Conservation (phyloP, 331 rosid genomes). For the Phaseolus coccineus region DNA sequence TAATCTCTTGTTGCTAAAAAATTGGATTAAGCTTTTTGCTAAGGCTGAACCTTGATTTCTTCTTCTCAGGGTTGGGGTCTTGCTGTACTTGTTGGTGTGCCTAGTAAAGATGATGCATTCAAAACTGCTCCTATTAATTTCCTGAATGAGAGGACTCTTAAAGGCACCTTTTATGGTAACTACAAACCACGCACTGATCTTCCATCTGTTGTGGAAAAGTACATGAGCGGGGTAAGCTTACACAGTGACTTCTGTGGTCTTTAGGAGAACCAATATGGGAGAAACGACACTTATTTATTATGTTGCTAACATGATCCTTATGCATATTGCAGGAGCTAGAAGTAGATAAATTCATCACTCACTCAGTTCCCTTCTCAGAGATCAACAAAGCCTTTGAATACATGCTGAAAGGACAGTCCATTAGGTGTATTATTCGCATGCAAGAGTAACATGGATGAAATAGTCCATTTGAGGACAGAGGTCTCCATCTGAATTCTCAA, state of each 20-base stretch:
- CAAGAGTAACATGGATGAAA: slow-evolving; percentile 39
- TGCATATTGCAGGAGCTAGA: slow-evolving; percentile 72
- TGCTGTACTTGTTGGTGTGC: slow-evolving; percentile 96
- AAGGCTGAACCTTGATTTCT: slow-evolving; percentile 29
- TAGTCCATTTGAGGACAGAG: background rate
- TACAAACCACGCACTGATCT: slow-evolving; percentile 87
- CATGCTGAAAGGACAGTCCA: slow-evolving; percentile 76
- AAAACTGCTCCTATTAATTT: slow-evolving; percentile 77
- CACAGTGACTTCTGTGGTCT: background rate
- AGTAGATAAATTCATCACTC: slow-evolving; percentile 88
- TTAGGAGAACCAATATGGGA: too few species aligned
- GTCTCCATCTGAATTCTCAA: slow-evolving; percentile 7
- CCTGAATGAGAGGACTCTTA: slow-evolving; percentile 84
- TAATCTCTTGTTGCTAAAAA: background rate
- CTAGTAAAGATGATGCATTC: slow-evolving; percentile 84
- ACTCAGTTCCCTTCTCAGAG: slow-evolving; percentile 72
- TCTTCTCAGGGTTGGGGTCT: slow-evolving; percentile 87
- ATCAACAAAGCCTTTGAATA: slow-evolving; percentile 88
- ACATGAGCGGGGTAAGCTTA: slow-evolving; percentile 75
- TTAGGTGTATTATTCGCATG: slow-evolving; percentile 82
- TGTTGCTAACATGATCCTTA: background rate
- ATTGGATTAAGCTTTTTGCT: background rate
- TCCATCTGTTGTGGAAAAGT: slow-evolving; percentile 79
- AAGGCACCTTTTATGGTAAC: slow-evolving; percentile 96
- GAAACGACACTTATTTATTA: too few species aligned